Conservation (phyloP, 352 stramenopile genomes). For the Pythium chondricola region DNA sequence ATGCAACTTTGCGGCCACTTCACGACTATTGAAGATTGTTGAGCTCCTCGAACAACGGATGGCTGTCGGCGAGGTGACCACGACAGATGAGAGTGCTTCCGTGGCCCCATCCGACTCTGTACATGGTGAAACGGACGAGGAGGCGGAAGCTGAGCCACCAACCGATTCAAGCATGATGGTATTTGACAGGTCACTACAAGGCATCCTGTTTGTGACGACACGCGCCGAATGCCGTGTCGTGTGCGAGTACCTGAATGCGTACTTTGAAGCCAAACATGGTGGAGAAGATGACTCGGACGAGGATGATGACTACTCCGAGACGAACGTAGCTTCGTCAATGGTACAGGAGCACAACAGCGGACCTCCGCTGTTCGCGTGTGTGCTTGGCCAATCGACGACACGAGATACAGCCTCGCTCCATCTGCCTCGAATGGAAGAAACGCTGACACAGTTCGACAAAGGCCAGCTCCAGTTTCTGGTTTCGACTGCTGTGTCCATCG, state of each 20-base stretch:
- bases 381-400: conserved; percentile 46
- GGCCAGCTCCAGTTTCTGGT: conserved; percentile 52
- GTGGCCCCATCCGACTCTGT: neutral
- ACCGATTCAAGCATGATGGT: neutral
- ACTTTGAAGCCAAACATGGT: conserved; percentile 20
- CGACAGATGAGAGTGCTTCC: conserved; percentile 17
- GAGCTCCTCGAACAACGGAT: conserved; percentile 26
- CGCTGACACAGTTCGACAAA: conserved; percentile 46
- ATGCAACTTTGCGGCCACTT: conserved; percentile 45
- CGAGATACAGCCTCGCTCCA: conserved; percentile 57
- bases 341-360: neutral
- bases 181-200: conserved; percentile 26
- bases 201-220: conserved; percentile 83
- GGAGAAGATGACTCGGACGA: conserved; percentile 19
- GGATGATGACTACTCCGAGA: conserved; percentile 1
- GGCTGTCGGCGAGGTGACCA: conserved; percentile 11
- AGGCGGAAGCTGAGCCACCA: conserved; percentile 1
- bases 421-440: conserved; percentile 51
- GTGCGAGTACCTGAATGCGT: conserved; percentile 72
- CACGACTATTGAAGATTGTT: conserved; percentile 52
- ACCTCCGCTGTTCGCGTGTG: conserved; percentile 41
- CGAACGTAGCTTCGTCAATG: conserved; percentile 3
- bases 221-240: conserved; percentile 76
- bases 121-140: conserved; percentile 17
- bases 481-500: conserved; percentile 70